These are phyloP conservation scores for Clathrus columnatus DNA, from an alignment of 768 basidiomycete genomes.

Conservation along the genomic window DNA sequence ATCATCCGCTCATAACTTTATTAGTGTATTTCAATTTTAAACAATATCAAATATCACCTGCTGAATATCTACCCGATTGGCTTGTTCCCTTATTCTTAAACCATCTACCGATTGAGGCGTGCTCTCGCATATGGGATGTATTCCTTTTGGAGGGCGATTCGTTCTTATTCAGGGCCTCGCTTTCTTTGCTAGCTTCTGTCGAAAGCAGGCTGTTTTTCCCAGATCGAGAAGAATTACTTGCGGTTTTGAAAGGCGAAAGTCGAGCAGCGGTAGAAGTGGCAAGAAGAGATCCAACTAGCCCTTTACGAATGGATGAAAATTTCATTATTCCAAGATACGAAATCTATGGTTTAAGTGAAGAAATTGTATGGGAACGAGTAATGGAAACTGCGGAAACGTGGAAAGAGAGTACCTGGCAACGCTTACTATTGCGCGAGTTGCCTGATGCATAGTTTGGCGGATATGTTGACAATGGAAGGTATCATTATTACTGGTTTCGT, in stretches of 20 bases:
- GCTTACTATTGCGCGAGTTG: constrained; percentile 73
- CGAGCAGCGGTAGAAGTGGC: constrained; percentile 79
- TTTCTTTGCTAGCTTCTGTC: constrained; percentile 75
- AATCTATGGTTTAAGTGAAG: constrained; percentile 80
- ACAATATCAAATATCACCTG: constrained; percentile 82
- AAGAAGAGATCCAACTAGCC: constrained; percentile 47
- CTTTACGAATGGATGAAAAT: constrained; percentile 5
- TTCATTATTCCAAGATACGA: constrained; percentile 49
- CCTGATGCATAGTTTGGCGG: constrained; percentile 54
- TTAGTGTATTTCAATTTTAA: constrained; percentile 94
- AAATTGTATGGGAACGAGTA: constrained; percentile 76
- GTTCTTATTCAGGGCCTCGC: constrained; percentile 75
- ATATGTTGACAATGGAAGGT: too few relatives aligned
- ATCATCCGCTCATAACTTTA: too few relatives aligned
- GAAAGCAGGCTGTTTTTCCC: constrained; percentile 88
- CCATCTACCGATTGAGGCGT: constrained; percentile 86
- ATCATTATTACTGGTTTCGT: too few relatives aligned
- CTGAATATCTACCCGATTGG: constrained; percentile 80
- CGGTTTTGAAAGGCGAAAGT: constrained; percentile 78
- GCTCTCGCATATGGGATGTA: constrained; percentile 85
- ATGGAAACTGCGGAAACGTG: constrained; percentile 85
- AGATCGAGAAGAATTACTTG: constrained; percentile 66
- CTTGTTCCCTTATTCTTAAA: constrained; percentile 70
- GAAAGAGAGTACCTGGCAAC: constrained; percentile 84
- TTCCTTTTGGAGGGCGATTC: constrained; percentile 82